phyloP scores from a whole-genome alignment of 1,284 basidiomycete species.

The Volvariella volvacea region DNA sequence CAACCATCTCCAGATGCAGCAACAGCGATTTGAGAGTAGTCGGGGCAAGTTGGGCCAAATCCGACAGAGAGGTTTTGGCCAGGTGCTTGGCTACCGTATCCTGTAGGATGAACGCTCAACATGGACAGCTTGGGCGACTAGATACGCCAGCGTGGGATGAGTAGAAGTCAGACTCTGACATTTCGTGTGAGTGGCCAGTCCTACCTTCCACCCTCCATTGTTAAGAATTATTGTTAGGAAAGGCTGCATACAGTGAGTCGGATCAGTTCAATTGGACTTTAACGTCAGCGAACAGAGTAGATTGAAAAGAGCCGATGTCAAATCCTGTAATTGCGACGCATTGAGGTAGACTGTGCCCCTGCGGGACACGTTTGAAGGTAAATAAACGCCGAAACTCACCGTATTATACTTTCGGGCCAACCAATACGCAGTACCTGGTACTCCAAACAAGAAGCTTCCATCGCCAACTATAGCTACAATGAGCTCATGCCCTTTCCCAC shows the following conservation, averaged over 20 bases:
- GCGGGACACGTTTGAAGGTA: not conserved
- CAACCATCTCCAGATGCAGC: constrained; percentile 56
- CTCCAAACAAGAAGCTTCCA: constrained; percentile 60
- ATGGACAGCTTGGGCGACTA: constrained; percentile 59
- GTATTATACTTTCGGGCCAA: constrained; percentile 63
- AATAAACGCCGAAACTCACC: constrained; percentile 30
- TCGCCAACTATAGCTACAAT: constrained; percentile 58
- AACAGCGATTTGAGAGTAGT: constrained; percentile 55
- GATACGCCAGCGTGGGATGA: too few relatives aligned
- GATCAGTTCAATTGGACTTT: too few relatives aligned
- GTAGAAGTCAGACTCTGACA: too few relatives aligned
- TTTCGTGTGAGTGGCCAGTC: constrained; percentile 11
- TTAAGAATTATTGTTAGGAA: constrained; percentile 67
- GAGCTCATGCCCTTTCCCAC: constrained; percentile 34
- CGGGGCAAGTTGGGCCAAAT: constrained; percentile 59
- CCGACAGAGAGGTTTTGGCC: constrained; percentile 51
- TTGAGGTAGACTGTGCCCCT: too few relatives aligned
- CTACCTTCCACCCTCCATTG: constrained; percentile 64
- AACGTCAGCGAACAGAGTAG: too few relatives aligned
- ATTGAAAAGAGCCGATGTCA: too few relatives aligned
- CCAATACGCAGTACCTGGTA: constrained; percentile 63
- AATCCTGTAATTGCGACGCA: too few relatives aligned
- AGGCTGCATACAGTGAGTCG: constrained; percentile 33
- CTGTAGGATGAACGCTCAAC: constrained; percentile 56
- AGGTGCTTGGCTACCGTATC: constrained; percentile 40